phyloP scores from a whole-genome alignment of 305 asterid species.

The Salvia sclarea region DNA sequence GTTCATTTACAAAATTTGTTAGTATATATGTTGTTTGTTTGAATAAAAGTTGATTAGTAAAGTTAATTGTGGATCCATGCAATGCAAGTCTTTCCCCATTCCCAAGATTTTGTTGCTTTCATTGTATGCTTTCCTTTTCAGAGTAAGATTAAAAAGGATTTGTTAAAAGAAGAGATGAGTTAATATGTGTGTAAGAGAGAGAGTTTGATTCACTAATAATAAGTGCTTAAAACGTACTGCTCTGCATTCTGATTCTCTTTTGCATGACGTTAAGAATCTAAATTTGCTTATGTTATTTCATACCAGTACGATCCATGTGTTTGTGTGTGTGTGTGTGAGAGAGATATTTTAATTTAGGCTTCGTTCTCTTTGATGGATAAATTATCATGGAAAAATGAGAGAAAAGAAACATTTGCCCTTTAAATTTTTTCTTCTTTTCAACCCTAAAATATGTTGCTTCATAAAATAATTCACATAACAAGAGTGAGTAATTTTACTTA shows the following conservation, averaged over 20 bases:
- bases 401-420: too few relatives aligned
- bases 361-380: too few relatives aligned
- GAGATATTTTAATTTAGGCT: too few relatives aligned
- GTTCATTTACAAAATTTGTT: slow-evolving; percentile 28
- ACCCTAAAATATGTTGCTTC: too few relatives aligned
- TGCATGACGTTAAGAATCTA: background rate
- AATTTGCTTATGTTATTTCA: background rate
- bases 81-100: slow-evolving; percentile 45
- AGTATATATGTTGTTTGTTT: too few relatives aligned
- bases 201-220: background rate
- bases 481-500: too few relatives aligned
- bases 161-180: slow-evolving; percentile 44
- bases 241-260: slow-evolving; percentile 1
- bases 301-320: too few relatives aligned
- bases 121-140: slow-evolving; percentile 40
- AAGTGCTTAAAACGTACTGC: slow-evolving; percentile 24
- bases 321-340: too few relatives aligned
- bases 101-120: slow-evolving; percentile 47
- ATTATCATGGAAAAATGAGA: too few relatives aligned
- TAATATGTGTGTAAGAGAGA: slow-evolving; percentile 14
- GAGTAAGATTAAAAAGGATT: slow-evolving; percentile 35
- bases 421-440: too few relatives aligned
- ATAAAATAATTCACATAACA: too few relatives aligned
- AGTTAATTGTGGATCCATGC: slow-evolving; percentile 50
- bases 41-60: slow-evolving; percentile 42